Evolutionary conservation across 2,329 filamentous ascomycete genomes (phyloP), one percentile per base, ranked within the genome.

Genomic region (Phyllosticta ampelicida): DNA sequence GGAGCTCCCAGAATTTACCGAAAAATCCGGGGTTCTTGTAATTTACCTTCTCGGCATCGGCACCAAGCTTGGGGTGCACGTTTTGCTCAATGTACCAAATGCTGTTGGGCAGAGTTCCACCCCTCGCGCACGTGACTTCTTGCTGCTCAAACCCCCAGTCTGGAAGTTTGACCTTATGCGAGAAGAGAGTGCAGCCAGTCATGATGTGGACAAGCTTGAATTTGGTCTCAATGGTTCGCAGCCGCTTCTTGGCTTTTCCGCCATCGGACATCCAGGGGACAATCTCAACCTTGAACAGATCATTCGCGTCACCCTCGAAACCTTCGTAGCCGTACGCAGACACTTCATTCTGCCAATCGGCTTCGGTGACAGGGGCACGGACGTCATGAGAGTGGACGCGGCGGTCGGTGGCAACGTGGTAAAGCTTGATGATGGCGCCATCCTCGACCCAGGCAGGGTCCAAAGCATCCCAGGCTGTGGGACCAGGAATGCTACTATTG

Each of bases 131-230:
- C 19, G 92, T 97, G n/a, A 99, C 94, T 74, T 99, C 94, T 73
- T 99, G 94, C 73, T 99, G 94, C 73, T 97, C 94, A 55, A 87
- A 99, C 52, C 89, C 94, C 94, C 94, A 99, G 2, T 95, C 90
- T 2, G 94, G 94, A 60, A 99, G 85, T 78, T 99, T 99, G 71
- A 97, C 91, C 77, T 96, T 97, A 80, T 99, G 94, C 0, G 92
- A 97, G 79, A 99, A 99, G 21, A 99, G 80, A 11, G 86, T 88
- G 70, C 94, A 99, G 52, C 92, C 91, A 62, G 90, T 96, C 94
- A 99, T 97, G 70, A 96, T 76, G 70, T 99, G 94, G 30, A 97
- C 82, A 51, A 99, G 86, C 69, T 85, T 87, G 78, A 99, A 99
- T 77, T 97, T 97, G 66, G 90, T 90, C 75, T 99, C 86, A 63